Base-by-base conservation (phyloP, 2,329 filamentous ascomycete species). In the Pseudopithomyces chartarum region DNA sequence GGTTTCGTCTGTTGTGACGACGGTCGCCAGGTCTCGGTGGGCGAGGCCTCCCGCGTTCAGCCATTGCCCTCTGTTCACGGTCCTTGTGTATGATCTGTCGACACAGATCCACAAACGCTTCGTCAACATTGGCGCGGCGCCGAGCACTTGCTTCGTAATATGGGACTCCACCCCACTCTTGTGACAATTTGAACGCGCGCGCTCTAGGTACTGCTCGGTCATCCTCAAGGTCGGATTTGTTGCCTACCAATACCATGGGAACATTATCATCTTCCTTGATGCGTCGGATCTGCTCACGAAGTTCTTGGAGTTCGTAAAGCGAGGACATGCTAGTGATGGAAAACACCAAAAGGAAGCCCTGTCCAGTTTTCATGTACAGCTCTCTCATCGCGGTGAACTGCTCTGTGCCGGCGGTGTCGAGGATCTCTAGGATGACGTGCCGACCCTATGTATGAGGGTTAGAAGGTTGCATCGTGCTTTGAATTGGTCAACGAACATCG, bases 81-180 rank as follows among this genome's bases (percentile, higher is more conserved):
- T 94, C 90, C 67, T 87, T 90, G 59, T 87, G 84, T 56, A 95
- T 86, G 78, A 96, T 92, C 75, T 95, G 91, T 58, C 90, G 85
- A 71, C 90, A 94, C 54, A 96, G 83, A 74, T 95, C 90, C 63
- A 91, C 80, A 76, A 96, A 97, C 45, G 93, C 91, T 73, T 96
- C 92, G 66, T 96, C 91, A 15, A 97, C 92, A 66, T 97, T 97
- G 61, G 90, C 90, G 69, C 89, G 83, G 66, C 90, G 87, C 61
- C 92, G 84, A 49, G 92, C 92, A 61, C 90, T 94, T 34, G 92
- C 90, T 79, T 97, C 92, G 71, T 96, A 97, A 75, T 96, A 97
- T 0, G 92, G 92, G 34, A 90, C 90, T 66, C 88, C 87, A 19
- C 89, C 89, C 92, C 92, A 97, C 69, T 85, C 85, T 71, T 95